phyloP scores from a whole-genome alignment of 2,329 filamentous ascomycete species.

The Dothideomycetes sp. region DNA sequence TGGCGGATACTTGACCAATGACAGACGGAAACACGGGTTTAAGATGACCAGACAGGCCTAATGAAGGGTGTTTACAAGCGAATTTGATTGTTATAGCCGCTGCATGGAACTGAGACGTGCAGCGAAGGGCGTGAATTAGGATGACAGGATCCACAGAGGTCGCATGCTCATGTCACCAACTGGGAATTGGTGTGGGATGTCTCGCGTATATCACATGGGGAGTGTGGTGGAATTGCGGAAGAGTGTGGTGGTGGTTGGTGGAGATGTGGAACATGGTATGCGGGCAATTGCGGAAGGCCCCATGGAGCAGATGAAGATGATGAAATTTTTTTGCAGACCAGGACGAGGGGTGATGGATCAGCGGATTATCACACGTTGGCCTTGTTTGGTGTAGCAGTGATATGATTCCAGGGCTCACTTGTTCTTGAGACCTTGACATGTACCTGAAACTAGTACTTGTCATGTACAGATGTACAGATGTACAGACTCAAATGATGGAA shows the following conservation, averaged over 20 bases:
- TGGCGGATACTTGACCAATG: neutral
- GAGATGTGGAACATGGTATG: slow-evolving; percentile 1
- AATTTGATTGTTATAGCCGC: no score
- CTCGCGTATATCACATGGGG: no score
- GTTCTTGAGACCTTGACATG: no score
- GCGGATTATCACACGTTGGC: neutral
- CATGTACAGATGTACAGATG: no score
- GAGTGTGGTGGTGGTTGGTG: slow-evolving; percentile 3
- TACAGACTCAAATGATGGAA: no score
- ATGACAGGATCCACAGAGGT: no score
- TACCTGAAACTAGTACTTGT: no score
- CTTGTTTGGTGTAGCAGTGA: neutral
- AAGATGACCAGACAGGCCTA: neutral
- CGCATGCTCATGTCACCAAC: no score
- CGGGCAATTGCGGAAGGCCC: slow-evolving; percentile 1
- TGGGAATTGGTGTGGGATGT: no score
- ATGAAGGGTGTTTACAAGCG: neutral
- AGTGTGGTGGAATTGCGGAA: slow-evolving; percentile 8
- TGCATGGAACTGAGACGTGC: no score
- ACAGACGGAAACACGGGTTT: neutral
- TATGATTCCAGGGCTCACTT: no score
- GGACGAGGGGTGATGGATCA: neutral
- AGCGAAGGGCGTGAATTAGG: no score
- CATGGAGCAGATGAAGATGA: slow-evolving; percentile 4
- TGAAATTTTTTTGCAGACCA: neutral